Base-by-base conservation (phyloP, 331 rosid species). In the Rosa hybrid region DNA sequence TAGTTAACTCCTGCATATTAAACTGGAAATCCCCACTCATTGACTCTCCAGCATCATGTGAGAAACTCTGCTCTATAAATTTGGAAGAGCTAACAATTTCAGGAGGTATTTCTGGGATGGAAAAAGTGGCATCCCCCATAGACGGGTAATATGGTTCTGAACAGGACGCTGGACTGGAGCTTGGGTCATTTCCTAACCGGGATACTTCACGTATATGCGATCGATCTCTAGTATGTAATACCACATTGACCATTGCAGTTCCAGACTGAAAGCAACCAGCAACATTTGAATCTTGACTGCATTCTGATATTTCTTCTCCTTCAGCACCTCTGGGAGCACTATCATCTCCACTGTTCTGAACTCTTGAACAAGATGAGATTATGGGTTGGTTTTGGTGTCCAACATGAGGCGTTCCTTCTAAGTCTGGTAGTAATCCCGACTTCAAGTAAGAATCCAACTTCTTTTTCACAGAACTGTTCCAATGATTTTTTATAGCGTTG, bases 401-500 rank as follows among this genome's bases (percentile, higher is more conserved):
- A 71, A 84, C 90, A 75, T 78, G 90, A 71, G 92, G 97, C 78
- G 86, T 74, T 75, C 79, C 85, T 81, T 90, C 93, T 50, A 80
- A 84, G 88, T 86, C 94, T 75, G 85, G 49, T 42, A 96, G 94
- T 81, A 96, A 83, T 83, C 99, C 99, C 0, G 99, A 92, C 16
- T 94, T 91, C 87, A 93, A 88, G 90, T 96, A 96, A 70, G 98
- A 93, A 84, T 96, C 99, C 91, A 96, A 82, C 87, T 96, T 96
- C 88, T 96, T 96, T 81, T 92, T 96, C n/a, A 96, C 99, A 81
- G 99, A 96, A 87, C 99, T 96, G 85, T 96, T 93, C 99, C 99
- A 96, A 82, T 96, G 99, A 75, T 96, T 96, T 90, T 96, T 96
- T 88, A 96, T 96, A 71, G 98, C 84, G 86, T 96, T 96, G 92